These are phyloP conservation scores for Butyriboletus appendiculatus DNA, from an alignment of 1,284 basidiomycete species.

Conservation along the genomic window DNA sequence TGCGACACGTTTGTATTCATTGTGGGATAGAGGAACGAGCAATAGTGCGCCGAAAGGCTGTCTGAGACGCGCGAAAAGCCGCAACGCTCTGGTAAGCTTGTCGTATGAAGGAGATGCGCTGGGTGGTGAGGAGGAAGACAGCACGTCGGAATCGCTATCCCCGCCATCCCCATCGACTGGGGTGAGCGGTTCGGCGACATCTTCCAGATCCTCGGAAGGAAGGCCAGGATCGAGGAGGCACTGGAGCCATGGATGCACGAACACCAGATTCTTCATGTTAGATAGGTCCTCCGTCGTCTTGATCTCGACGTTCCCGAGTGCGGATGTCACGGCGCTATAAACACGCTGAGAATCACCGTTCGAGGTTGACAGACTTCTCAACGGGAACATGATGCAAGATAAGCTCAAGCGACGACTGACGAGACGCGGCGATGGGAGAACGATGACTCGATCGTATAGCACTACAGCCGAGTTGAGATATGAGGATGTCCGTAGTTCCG, in stretches of 20 bases:
- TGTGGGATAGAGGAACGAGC: neutral
- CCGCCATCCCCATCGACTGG: no score
- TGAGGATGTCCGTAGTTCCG: neutral
- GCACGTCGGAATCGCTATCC: no score
- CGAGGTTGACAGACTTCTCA: no score
- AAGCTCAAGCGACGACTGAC: neutral
- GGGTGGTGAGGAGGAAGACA: no score
- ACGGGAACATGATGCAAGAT: no score
- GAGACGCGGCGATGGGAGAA: neutral
- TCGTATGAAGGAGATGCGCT: no score
- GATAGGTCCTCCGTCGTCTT: no score
- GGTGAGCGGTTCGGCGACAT: neutral
- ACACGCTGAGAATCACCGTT: no score
- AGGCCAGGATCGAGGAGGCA: constrained; percentile 1
- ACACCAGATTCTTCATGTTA: no score
- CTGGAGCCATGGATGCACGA: constrained; percentile 5
- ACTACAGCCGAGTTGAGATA: no score
- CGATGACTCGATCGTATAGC: no score
- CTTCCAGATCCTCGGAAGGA: neutral
- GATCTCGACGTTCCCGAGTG: no score
- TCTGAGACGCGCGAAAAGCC: neutral
- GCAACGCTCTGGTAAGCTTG: neutral
- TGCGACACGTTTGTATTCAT: neutral
- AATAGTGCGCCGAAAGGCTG: constrained; percentile 1
- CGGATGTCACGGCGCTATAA: neutral